Conservation (phyloP, 257 asterid species). For the Salvia rosmarinus region DNA sequence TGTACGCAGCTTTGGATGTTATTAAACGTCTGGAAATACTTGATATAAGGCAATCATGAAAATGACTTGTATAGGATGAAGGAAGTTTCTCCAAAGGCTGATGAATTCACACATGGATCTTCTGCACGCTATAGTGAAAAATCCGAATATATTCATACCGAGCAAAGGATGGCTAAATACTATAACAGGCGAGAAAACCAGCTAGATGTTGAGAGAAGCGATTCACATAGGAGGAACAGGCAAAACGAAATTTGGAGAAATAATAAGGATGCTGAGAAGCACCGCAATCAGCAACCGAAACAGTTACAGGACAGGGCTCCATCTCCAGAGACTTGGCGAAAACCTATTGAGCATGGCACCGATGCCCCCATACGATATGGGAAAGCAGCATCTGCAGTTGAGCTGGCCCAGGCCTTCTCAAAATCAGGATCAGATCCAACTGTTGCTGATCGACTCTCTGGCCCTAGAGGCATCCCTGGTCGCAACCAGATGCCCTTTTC, state of each 20-base stretch:
- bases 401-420: constrained; percentile 92
- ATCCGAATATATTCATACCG: constrained; percentile 43
- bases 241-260: constrained; percentile 67
- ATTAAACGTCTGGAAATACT: background rate
- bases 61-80: constrained; percentile 46
- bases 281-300: constrained; percentile 52
- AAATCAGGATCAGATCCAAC: constrained; percentile 67
- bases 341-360: constrained; percentile 56
- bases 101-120: constrained; percentile 39
- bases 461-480: constrained; percentile 60
- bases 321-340: constrained; percentile 96
- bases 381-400: constrained; percentile 87
- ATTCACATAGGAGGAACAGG: constrained; percentile 62
- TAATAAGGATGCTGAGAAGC: constrained; percentile 55
- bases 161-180: constrained; percentile 49
- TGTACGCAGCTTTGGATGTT: background rate
- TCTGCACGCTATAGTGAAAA: constrained; percentile 50
- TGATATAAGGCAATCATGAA: constrained; percentile 2
- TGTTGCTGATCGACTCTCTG: constrained; percentile 50
- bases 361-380: constrained; percentile 57
- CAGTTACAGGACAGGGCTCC: constrained; percentile 67
- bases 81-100: constrained; percentile 57
- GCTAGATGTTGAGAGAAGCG: constrained; percentile 57
- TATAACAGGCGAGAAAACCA: constrained; percentile 69
- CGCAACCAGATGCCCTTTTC: constrained; percentile 77